A percentile compares a stretch with the other conserved stretches of the same genome.
These are phyloP conservation scores for Eucalyptus tenuipes DNA, from an alignment of 345 rosid species.

Conservation along the genomic window DNA sequence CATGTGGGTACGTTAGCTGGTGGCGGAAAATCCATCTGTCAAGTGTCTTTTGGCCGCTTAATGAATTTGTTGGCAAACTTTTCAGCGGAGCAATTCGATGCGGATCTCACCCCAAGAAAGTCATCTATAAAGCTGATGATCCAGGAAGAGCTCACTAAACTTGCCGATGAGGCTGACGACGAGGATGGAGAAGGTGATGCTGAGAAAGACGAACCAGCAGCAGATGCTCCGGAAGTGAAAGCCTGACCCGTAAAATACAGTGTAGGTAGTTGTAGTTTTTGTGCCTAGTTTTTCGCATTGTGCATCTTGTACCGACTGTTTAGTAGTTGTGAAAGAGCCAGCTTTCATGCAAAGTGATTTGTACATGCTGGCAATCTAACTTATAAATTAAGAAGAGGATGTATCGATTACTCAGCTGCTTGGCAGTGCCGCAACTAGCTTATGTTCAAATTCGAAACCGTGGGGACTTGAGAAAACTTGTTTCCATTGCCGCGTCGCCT, in stretches of 20 bases:
- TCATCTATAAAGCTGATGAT: slow-evolving; percentile 67
- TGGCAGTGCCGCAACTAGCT: background rate
- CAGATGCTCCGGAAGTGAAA: slow-evolving; percentile 17
- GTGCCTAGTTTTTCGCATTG: background rate
- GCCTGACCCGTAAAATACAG: background rate
- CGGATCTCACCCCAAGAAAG: slow-evolving; percentile 47
- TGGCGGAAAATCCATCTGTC: background rate
- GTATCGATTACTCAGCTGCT: background rate
- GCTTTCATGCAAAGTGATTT: slow-evolving; percentile 9
- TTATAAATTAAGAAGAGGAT: slow-evolving; percentile 5
- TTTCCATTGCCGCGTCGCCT: background rate
- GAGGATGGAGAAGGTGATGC: slow-evolving; percentile 45
- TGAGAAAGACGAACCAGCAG: slow-evolving; percentile 16
- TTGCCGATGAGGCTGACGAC: slow-evolving; percentile 67
- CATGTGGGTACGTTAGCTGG: background rate
- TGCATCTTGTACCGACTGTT: background rate
- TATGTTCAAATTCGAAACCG: background rate
- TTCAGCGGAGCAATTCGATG: slow-evolving; percentile 38
- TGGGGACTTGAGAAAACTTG: background rate
- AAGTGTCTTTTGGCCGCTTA: background rate
- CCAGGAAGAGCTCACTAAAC: slow-evolving; percentile 84
- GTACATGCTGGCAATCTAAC: background rate
- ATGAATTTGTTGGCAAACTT: background rate
- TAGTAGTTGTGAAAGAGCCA: background rate
- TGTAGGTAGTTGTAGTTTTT: background rate